Evolutionary conservation across 108 stramenopile genomes (phyloP).

Genomic region (Pseudonitzschia multistriata): DNA sequence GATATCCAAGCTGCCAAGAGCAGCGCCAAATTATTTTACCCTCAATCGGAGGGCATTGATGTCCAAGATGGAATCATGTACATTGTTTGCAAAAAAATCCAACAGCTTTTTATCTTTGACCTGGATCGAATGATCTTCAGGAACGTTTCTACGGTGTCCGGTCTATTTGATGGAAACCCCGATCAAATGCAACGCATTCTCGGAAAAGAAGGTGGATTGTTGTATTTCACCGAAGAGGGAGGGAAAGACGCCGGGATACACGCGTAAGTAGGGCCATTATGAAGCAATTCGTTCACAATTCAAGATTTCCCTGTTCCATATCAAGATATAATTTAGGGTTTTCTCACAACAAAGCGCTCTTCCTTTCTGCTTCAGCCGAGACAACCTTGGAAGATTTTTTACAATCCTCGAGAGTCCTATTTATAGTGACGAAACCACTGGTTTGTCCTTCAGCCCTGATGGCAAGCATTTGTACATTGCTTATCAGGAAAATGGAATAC

Average conservation of each 20-base stretch:
- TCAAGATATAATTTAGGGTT: neutral
- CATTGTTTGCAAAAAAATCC: conserved; percentile 39
- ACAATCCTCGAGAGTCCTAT: conserved; percentile 42
- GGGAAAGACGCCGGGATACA: conserved; percentile 53
- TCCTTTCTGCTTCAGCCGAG: conserved; percentile 12
- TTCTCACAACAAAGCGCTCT: neutral
- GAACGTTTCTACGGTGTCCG: conserved; percentile 28
- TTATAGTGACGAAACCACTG: conserved; percentile 54
- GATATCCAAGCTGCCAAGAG: conserved; percentile 23
- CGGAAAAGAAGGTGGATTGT: conserved; percentile 21
- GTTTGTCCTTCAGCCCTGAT: conserved; percentile 69
- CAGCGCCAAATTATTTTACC: conserved; percentile 33
- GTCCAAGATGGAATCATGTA: conserved; percentile 33
- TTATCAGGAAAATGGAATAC: conserved; percentile 37
- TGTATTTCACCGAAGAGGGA: conserved; percentile 73
- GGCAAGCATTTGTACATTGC: conserved; percentile 48
- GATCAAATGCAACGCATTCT: conserved; percentile 54
- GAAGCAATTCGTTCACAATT: neutral
- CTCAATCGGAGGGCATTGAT: conserved; percentile 55
- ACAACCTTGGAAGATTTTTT: conserved; percentile 35
- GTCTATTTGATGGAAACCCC: conserved; percentile 51
- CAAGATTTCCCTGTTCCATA: neutral
- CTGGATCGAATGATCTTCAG: conserved; percentile 38
- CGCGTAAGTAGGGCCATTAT: conserved; percentile 1
- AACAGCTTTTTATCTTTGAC: conserved; percentile 42